Base-by-base conservation (phyloP, 306 rosid genomes). In the Pachyrhizus erosus region DNA sequence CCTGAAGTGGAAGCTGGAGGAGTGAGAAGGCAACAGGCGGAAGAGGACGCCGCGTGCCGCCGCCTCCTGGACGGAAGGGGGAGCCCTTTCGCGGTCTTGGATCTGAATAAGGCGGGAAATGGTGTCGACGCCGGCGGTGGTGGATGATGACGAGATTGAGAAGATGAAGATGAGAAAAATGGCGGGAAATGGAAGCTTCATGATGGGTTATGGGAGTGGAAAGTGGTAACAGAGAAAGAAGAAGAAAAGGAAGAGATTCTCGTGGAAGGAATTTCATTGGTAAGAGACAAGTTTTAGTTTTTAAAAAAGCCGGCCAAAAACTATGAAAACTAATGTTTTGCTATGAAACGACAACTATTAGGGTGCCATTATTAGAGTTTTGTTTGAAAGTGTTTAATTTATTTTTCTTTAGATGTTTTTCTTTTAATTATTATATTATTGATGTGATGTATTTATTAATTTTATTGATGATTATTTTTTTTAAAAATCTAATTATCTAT, bases 11-110 rank as follows among this genome's bases (percentile, higher is more conserved):
- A 94, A 91, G 87, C 85, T 79, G 83, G 91, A 87, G 45, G 89
- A 78, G 54, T 92, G 94, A 5, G 93, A 88, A 51, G 97, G 97
- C 29, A 92, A 88, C 27, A 91, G 67, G 11, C 98, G 98, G 89
- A 5, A 87, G 73, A 94, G 97, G 64, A 90, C 89, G 48, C 80
- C 92, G 9, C 82, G 86, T 60, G 96, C 96, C 11, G 98, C 94
- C 5, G 92, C 91, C 66, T 90, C 89, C 80, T 94, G 98, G 48
- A 92, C 86, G 17, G 75, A 29, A 1, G 93, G 84, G 1, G 92
- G 80, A 49, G 91, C 85, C 46, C 90, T 83, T 92, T 92, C 89
- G 45, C 90, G 89, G 84, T 91, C 92, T 78, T 94, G 98, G 51
- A 86, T 81, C 61, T 86, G 83, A 13, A 94, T 96, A 77, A 91